Evolutionary conservation across 345 rosid species (phyloP).

Genomic region (Pseudoturritis turrita): DNA sequence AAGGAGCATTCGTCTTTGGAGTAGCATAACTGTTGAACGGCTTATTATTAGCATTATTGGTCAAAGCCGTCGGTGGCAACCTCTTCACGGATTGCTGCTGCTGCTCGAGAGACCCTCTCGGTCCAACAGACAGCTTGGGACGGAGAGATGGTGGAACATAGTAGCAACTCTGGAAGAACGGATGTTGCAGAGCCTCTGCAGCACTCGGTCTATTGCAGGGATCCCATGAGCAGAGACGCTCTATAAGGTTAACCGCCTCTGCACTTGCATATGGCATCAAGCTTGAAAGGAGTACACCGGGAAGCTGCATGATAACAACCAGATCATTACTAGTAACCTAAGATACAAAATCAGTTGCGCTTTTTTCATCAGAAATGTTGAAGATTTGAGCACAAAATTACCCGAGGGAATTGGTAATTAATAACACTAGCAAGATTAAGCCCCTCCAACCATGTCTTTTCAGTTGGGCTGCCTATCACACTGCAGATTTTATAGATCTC

Average conservation of each 20-base stretch:
- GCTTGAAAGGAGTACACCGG: conserved; percentile 47
- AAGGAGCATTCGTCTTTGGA: conserved; percentile 43
- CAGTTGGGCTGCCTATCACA: conserved; percentile 79
- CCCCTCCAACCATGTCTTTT: conserved; percentile 82
- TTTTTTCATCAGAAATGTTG: not conserved
- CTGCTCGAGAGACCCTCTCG: conserved; percentile 46
- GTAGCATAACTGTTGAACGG: conserved; percentile 37
- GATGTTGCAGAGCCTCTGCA: conserved; percentile 88
- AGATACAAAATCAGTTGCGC: not conserved
- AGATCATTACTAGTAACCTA: not conserved
- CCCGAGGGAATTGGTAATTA: conserved; percentile 84
- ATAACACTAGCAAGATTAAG: conserved; percentile 70
- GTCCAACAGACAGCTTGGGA: conserved; percentile 42
- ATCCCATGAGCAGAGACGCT: conserved; percentile 97
- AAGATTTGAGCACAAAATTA: not conserved
- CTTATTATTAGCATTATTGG: conserved; percentile 37
- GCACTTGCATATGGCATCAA: conserved; percentile 64
- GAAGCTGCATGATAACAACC: conserved; percentile 40
- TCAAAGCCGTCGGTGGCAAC: conserved; percentile 35
- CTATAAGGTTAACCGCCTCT: conserved; percentile 58
- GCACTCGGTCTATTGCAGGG: conserved; percentile 83
- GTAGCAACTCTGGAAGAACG: conserved; percentile 89
- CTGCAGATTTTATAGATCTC: conserved; percentile 91
- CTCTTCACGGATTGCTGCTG: conserved; percentile 38
- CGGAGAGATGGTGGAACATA: conserved; percentile 91